Percentiles rank a stretch among this genome's conserved stretches.
Evolutionary conservation across 345 rosid species (phyloP).

Genomic region (Camelina sativa): DNA sequence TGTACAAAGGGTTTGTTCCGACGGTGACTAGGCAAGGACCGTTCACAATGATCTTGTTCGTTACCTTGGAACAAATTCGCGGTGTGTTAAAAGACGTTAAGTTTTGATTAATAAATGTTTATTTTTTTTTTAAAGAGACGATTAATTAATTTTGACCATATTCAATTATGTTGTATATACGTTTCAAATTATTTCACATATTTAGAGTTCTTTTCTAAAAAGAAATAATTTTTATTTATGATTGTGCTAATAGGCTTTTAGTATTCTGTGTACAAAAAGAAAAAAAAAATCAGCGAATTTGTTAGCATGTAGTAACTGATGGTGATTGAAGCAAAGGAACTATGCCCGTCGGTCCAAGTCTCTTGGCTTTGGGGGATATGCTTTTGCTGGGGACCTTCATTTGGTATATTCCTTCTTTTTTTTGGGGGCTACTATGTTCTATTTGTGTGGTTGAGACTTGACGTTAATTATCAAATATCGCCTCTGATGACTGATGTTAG

Average conservation of each 20-base stretch:
- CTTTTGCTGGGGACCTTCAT: slow-evolving; percentile 33
- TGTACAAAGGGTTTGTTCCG: slow-evolving; percentile 83
- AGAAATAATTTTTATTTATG: neutral
- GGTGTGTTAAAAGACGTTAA: slow-evolving; percentile 52
- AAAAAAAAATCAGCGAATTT: neutral
- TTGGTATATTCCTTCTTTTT: slow-evolving; percentile 36
- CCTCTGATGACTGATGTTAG: too few relatives aligned
- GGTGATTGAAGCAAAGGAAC: slow-evolving; percentile 12
- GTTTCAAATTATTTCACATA: neutral
- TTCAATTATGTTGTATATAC: neutral
- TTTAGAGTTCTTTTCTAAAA: neutral
- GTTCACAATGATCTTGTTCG: slow-evolving; percentile 79
- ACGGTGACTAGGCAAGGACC: slow-evolving; percentile 93
- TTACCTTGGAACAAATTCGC: slow-evolving; percentile 86
- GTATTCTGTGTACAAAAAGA: neutral
- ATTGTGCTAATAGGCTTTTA: neutral
- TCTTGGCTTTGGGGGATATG: slow-evolving; percentile 31
- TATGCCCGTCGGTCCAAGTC: slow-evolving; percentile 25
- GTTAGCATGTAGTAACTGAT: neutral
- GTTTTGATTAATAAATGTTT: slow-evolving; percentile 21
- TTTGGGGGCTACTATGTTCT: slow-evolving; percentile 3
- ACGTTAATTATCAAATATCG: slow-evolving; percentile 19
- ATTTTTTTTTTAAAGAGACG: neutral
- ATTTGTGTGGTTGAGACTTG: slow-evolving; percentile 16
- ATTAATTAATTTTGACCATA: slow-evolving; percentile 15